Base-by-base conservation (phyloP, 148 eudicot genomes). In the Silene uniflora region DNA sequence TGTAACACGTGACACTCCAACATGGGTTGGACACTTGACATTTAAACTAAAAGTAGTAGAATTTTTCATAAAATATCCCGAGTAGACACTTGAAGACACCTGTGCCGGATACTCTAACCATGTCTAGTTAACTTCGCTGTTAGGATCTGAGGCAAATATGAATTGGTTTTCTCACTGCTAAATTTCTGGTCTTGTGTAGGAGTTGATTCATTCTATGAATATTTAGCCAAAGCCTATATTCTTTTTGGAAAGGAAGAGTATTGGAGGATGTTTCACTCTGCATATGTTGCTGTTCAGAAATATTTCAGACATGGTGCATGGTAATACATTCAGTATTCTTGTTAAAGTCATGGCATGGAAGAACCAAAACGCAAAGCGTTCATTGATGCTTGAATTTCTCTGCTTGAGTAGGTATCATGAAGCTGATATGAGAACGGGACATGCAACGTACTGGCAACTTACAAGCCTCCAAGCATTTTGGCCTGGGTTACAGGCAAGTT, bases 381-480 rank as follows among this genome's bases (percentile, higher is more conserved):
- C 66, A 29, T n/a, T 73, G 64, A 25, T 76, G 54, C 4, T 60
- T 66, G 64, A 47, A 29, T 32, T 73, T 77, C 19, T 61, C 21
- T 75, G 75, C 62, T 77, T 58, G 74, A 66, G 21, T 79, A 94
- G 98, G 98, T 94, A 94, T 81, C 98, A 94, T 83, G 98, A 94
- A 83, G 95, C 98, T 75, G 98, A 94, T 80, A 94, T 94, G 98
- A 90, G 98, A 77, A 90, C 98, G 16, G 98, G 98, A 74, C 88
- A 84, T 63, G 91, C 98, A 79, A 94, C 98, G 25, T 83, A 87
- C 79, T 94, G 97, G 98, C 98, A 94, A 78, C 89, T 94, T 76
- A 94, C 98, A 1, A 94, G 98, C 86, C 96, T 94, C 44, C 98
- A 94, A 85, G 98, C 98, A 76, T 94, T 94, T 85, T 94, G 98